A percentile compares a stretch with the other conserved stretches of the same genome.
phyloP scores from a whole-genome alignment of 192 early-diverging fungal genomes.

The Entomortierella parvispora region DNA sequence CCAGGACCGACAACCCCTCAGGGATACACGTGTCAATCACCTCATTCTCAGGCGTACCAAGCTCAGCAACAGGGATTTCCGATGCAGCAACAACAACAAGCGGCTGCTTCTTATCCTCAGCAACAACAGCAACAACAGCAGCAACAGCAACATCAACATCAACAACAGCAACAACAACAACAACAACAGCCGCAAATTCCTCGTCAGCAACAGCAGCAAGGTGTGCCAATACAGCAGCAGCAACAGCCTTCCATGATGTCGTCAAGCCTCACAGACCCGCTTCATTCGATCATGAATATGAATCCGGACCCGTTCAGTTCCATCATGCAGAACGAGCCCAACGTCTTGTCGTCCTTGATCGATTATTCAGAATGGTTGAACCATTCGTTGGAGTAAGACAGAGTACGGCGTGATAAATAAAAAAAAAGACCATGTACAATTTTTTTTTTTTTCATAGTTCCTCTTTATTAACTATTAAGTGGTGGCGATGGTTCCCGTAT shows the following conservation, averaged over 20 bases:
- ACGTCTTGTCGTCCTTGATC: conserved; percentile 44
- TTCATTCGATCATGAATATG: conserved; percentile 31
- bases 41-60: not conserved
- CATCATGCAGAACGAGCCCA: conserved; percentile 49
- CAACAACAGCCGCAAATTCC: not conserved
- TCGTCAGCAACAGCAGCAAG: not conserved
- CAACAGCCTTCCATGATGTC: conserved; percentile 7
- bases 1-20: no score
- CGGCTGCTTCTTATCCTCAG: conserved; percentile 1
- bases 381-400: conserved; percentile 27
- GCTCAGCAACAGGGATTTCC: conserved; percentile 15
- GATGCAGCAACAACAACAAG: conserved; percentile 10
- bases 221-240: not conserved
- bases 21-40: no score
- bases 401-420: not conserved
- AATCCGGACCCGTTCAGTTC: conserved; percentile 39
- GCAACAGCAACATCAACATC: conserved; percentile 17
- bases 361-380: conserved; percentile 52
- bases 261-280: conserved; percentile 17
- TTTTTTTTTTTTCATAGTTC: not conserved
- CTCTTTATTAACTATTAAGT: not conserved
- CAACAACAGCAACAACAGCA: conserved; percentile 18
- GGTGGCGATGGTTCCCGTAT: no score
- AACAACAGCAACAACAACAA: conserved; percentile 4
- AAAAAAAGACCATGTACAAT: not conserved